Evolutionary conservation across 768 basidiomycete genomes (phyloP), one percentile per base, ranked within the genome.

Genomic region (Trametes elegans): DNA sequence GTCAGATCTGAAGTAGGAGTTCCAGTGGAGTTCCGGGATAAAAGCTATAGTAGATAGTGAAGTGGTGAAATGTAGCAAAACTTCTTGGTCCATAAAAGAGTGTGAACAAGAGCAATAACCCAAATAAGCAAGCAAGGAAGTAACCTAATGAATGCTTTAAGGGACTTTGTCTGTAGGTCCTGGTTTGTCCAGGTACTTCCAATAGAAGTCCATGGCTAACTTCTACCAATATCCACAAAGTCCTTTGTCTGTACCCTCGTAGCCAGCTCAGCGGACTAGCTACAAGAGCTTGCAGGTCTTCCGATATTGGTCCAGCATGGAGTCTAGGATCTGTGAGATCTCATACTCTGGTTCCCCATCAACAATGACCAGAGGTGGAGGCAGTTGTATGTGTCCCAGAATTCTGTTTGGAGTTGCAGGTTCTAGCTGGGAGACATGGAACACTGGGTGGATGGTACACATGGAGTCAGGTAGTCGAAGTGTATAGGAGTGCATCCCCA

Each of bases 341-440:
- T 60, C 29, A 27, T 53, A 60, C 29, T 57, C 55, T 0, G 28
- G 28, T 18, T 48, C 50, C 8, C 55, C 52, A 9, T 62, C 52
- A 7, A 60, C 27, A 27, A 54, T 24, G 27, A 58, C 49, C 14
- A 29, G 48, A 8, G 51, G 47, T 27, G 51, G 59, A 13, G 56
- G 55, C 19, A 49, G 24, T 35, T 51, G 58, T 2, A n/a, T 24
- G 7, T 41, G 28, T 24, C 47, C 42, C 16, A 46, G 53, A n/a
- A n/a, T n/a, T n/a, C n/a, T n/a, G n/a, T n/a, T n/a, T n/a, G n/a
- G n/a, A n/a, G n/a, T n/a, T n/a, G 32, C 49, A 9, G 43, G 55
- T 39, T 70, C 57, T 3, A 58, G 57, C 24, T 58, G 45, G 6
- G 60, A 63, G 13, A 63, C 52, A 21, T 65, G 61, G 49, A 64